Evolutionary conservation across 345 rosid genomes (phyloP), one percentile per base, ranked within the genome.

Genomic region (Gynandropsis gynandra): DNA sequence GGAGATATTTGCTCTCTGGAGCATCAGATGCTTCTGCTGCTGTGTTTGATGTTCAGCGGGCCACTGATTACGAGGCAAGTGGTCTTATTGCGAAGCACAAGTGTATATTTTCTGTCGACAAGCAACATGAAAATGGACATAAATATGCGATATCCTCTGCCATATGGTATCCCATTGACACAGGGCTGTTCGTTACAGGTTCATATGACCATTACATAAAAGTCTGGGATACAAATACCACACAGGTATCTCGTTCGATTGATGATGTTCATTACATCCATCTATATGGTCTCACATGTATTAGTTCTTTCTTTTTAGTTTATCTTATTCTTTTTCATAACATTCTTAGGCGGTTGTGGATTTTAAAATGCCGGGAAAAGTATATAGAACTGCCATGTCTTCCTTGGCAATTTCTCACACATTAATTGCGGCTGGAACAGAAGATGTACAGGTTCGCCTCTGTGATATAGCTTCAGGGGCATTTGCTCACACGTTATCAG

Each of bases 401-500:
- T 58, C 93, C 24, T 15, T 87, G 77, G 85, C 98, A 29, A 77
- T 81, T 10, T 70, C 93, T 56, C 98, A 92, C 62, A 82, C 82
- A 80, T 70, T 92, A 38, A 81, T 92, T 55, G 98, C 98, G 65
- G 77, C 86, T 42, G 98, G 83, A 66, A 87, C 89, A 24, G 96
- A 92, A 73, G 95, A 87, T 70, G 96, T 87, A 39, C 98, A 87
- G 69, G 93, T 92, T 66, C 95, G 95, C 32, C 89, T 92, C 18
- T 92, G 95, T 61, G 98, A 87, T 74, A 71, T 92, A 59, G 79
- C 87, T 57, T 92, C 96, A 9, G 98, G 96, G 53, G 89, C 95
- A 40, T 79, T 85, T 63, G 47, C 95, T 46, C 93, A 92, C 64
- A 92, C 93, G 0, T 77, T 92, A 42, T 92, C 98, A 42, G 96